Evolutionary conservation across 2,329 filamentous ascomycete genomes (phyloP).

Genomic region (Aspergillus calidoustus): DNA sequence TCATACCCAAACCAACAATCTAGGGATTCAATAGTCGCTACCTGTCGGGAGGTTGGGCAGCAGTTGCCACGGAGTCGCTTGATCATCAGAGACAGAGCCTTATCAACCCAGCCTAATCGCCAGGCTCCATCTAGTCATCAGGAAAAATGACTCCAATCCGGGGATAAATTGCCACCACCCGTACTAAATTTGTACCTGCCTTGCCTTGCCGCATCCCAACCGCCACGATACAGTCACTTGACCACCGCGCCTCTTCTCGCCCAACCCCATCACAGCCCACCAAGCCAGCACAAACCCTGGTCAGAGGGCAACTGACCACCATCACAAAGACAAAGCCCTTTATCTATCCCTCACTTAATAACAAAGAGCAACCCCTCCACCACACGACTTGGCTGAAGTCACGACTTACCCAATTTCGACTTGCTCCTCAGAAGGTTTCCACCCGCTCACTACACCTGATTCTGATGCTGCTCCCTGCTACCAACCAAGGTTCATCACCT

Average conservation of each 20-base stretch:
- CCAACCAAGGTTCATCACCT: conserved; percentile 13
- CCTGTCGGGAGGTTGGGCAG: conserved; percentile 8
- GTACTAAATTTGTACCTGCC: not conserved
- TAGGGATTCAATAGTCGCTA: not conserved
- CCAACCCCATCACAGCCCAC: not conserved
- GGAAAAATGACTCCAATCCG: not conserved
- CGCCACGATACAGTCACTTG: not conserved
- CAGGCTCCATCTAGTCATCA: not conserved
- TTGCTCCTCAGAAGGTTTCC: not conserved
- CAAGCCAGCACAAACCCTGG: not conserved
- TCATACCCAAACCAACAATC: not conserved
- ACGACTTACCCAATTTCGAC: not conserved
- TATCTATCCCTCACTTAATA: not conserved
- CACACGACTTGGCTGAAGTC: not conserved
- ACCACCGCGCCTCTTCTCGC: not conserved
- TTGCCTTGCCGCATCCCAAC: not conserved
- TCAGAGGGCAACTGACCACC: not conserved
- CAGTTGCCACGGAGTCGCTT: not conserved
- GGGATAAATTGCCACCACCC: not conserved
- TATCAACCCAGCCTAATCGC: not conserved
- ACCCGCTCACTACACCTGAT: not conserved
- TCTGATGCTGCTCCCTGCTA: too few species aligned
- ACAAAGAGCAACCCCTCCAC: not conserved
- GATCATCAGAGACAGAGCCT: not conserved
- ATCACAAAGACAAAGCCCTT: not conserved